Evolutionary conservation across 176 grass and related monocot genomes (phyloP).

Genomic region (Triticum urartu): DNA sequence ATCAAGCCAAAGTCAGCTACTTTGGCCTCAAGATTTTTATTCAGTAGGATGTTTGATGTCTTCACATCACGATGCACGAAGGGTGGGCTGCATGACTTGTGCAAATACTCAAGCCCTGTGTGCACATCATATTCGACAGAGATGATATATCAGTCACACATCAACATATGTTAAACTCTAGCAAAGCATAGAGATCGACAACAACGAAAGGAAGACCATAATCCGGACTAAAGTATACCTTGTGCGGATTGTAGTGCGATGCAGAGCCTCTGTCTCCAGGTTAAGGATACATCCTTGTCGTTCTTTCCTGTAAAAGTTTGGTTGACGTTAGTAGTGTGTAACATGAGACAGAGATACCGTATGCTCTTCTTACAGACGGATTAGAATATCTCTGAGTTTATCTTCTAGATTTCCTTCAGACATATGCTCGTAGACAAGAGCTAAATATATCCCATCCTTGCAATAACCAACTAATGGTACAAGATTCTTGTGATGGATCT

Average conservation of each 20-base stretch:
- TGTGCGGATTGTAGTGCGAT: slow-evolving; percentile 52
- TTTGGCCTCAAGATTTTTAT: slow-evolving; percentile 48
- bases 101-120: slow-evolving; percentile 55
- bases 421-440: too few relatives aligned
- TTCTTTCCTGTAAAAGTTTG: slow-evolving; percentile 1
- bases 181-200: not conserved
- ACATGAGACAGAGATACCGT: too few relatives aligned
- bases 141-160: not conserved
- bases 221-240: slow-evolving; percentile 3
- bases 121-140: not conserved
- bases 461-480: too few relatives aligned
- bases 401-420: too few relatives aligned
- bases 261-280: slow-evolving; percentile 38
- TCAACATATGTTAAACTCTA: not conserved
- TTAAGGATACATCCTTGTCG: not conserved
- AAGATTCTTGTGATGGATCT: too few relatives aligned
- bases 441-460: too few relatives aligned
- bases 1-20: slow-evolving; percentile 66
- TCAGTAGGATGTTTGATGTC: slow-evolving; percentile 50
- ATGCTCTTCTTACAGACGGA: too few relatives aligned
- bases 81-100: slow-evolving; percentile 45
- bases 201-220: not conserved
- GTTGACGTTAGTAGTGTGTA: not conserved
- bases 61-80: slow-evolving; percentile 64
- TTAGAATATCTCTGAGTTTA: too few relatives aligned